Evolutionary conservation across 106 monocot genomes (phyloP), one percentile per base, ranked within the genome.

Genomic region (Ottelia alismoides): DNA sequence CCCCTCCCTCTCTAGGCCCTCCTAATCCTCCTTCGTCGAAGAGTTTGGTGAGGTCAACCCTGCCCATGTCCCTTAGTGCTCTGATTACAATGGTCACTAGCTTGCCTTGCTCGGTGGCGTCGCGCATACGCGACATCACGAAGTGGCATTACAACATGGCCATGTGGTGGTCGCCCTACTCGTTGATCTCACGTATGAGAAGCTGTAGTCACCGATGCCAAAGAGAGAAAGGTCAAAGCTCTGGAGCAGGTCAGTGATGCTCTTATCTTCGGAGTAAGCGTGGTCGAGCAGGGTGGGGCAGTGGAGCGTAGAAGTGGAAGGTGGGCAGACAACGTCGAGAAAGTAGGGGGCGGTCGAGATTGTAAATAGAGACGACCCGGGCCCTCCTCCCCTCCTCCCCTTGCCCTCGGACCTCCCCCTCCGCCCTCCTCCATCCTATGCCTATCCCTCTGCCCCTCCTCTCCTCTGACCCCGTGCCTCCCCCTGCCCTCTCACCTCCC

Each of bases 171-270:
- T 60, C 29, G 20, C 57, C 65, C 1, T 65, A 60, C 7, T 81
- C 70, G 2, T 70, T 75, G 22, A 88, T 75, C 46, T 75, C 75
- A 14, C 76, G 74, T 20, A 94, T 70, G 22, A 94, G 50, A 51
- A 78, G 25, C 76, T 76, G 58, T 94, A 84, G 55, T 94, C 93
- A 18, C 88, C 88, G 0, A 88, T 70, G 18, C 78, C 62, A 9
- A 55, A 54, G 29, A 89, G 80, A 20, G 28, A 45, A 11, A 30
- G 51, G 0, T 56, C 80, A 43, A 61, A 70, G 55, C 61, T 47
- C 31, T 64, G 45, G 3, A 84, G 59, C 6, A 55, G 20, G 25
- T 28, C 16, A 6, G 53, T 9, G 18, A 82, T 22, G 29, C 51
- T 22, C 21, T 64, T 63, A 14, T 46, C 59, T 28, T 71, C 54